Conservation (phyloP, 805 yeast species). For the Saccharomycopsis sp. region DNA sequence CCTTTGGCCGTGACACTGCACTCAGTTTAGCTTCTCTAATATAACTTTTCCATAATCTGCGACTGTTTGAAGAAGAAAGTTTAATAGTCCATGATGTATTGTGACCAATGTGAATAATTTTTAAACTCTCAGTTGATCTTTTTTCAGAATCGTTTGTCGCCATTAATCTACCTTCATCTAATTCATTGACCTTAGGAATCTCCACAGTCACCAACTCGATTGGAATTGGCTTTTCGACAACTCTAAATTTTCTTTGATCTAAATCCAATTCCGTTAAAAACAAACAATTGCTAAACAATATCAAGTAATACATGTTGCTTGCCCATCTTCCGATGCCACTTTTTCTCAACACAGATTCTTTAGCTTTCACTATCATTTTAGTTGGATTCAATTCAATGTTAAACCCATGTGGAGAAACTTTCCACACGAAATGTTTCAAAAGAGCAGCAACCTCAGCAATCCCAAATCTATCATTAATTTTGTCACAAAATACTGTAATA, state of each 20-base stretch:
- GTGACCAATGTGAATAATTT: constrained; percentile 15
- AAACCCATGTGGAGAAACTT: constrained; percentile 10
- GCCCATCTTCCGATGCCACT: constrained; percentile 10
- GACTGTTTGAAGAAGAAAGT: constrained; percentile 4
- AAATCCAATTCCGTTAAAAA: constrained; percentile 15
- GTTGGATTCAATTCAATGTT: constrained; percentile 14
- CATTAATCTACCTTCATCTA: background rate
- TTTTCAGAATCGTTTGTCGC: constrained; percentile 4
- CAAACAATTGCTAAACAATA: constrained; percentile 14
- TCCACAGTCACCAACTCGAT: constrained; percentile 11
- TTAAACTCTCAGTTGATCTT: constrained; percentile 7
- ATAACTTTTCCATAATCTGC: constrained; percentile 13
- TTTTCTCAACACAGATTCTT: constrained; percentile 10
- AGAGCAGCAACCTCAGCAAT: constrained; percentile 16
- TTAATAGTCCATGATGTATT: constrained; percentile 11
- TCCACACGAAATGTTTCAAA: constrained; percentile 15
- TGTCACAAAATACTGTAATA: constrained; percentile 16
- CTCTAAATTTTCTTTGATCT: constrained; percentile 9
- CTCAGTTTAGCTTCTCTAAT: constrained; percentile 4
- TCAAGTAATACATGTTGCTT: constrained; percentile 5
- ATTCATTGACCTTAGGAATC: constrained; percentile 7
- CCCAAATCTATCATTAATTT: constrained; percentile 16
- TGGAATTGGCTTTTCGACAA: constrained; percentile 19
- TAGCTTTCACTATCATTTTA: constrained; percentile 8
- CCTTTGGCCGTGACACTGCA: background rate